These are phyloP conservation scores for Fusarium tricinctum DNA, from an alignment of 2,329 filamentous ascomycete species.

Conservation along the genomic window DNA sequence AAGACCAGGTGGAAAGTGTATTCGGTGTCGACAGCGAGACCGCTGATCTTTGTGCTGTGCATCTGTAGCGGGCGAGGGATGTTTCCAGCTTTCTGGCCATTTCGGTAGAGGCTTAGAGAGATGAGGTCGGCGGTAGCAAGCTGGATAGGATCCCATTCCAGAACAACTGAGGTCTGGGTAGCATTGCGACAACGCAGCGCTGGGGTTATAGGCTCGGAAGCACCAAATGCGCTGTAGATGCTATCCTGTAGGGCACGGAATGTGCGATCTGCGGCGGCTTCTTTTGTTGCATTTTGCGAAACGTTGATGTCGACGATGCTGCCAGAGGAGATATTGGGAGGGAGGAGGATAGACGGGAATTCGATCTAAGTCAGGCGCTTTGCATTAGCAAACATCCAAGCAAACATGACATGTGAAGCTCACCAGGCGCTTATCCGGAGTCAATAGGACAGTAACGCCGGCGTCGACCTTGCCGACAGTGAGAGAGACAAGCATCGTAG, in stretches of 20 bases:
- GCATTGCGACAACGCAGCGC: constrained; percentile 93
- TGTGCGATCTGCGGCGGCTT: constrained; percentile 78
- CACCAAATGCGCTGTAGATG: constrained; percentile 89
- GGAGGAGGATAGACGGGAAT: constrained; percentile 96
- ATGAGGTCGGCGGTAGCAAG: constrained; percentile 93
- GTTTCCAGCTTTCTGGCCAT: constrained; percentile 95
- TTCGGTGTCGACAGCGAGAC: constrained; percentile 94
- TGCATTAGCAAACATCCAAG: constrained; percentile 39
- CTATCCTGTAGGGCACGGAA: constrained; percentile 90
- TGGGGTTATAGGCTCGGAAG: constrained; percentile 80
- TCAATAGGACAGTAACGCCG: constrained; percentile 95
- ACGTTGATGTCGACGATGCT: constrained; percentile 99
- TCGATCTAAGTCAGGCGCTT: constrained; percentile 77
- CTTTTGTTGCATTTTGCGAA: constrained; percentile 84
- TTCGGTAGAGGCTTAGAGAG: constrained; percentile 91
- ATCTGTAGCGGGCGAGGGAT: constrained; percentile 90
- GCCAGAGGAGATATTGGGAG: constrained; percentile 93
- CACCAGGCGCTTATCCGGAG: constrained; percentile 96
- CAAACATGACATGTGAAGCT: constrained; percentile 51
- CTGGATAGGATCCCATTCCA: constrained; percentile 97
- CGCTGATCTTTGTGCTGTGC: constrained; percentile 96
- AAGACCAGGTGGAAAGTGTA: constrained; percentile 95
- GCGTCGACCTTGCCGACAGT: constrained; percentile 99
- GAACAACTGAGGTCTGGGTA: constrained; percentile 97
- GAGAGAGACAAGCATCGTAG: constrained; percentile 91